Base-by-base conservation (phyloP, 202 grass and related monocot genomes). In the Thinopyrum obtusiflorum region DNA sequence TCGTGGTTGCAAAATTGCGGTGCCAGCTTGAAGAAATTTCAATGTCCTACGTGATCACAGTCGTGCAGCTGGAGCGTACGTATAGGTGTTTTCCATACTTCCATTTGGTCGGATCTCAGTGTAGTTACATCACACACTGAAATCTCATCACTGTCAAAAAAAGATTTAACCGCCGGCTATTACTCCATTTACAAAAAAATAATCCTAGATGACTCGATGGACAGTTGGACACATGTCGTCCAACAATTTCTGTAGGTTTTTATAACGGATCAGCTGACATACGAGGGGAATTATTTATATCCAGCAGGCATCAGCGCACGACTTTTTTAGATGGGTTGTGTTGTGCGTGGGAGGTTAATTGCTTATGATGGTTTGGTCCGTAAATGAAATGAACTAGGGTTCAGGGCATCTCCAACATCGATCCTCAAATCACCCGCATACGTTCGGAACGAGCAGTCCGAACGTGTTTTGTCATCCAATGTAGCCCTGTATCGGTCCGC, bases 21-120 rank as follows among this genome's bases (percentile, higher is more conserved):
- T 47, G 7, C 25, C 18, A 55, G 51, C 51, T 20, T 20, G 18
- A 55, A n/a, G 15, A 55, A 7, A 55, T 55, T 20, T 20, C 32
- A 57, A 14, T 2, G 57, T 9, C 10, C 27, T 65, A 31, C 65
- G 65, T 78, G 81, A 40, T 57, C 39, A 4, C 14, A 23, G 53
- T 88, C 53, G 14, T 10, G 70, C 70, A 28, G 40, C 23, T 28
- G 18, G 67, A 1, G n/a, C 3, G 23, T 73, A 84, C 65, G 14
- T 57, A 20, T 55, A 13, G 65, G 39, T 84, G 81, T 44, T 67
- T 49, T 80, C 26, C 62, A 24, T 67, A 13, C 68, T 7, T 84
- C 87, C 87, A 80, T 88, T 88, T 84, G 87, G 82, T 84, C 61
- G 20, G 24, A 59, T 66, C 42, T 60, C 32, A 20, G 75, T 10